Evolutionary conservation across 192 early-diverging fungal genomes (phyloP).

Genomic region (Coemansia javaensis): DNA sequence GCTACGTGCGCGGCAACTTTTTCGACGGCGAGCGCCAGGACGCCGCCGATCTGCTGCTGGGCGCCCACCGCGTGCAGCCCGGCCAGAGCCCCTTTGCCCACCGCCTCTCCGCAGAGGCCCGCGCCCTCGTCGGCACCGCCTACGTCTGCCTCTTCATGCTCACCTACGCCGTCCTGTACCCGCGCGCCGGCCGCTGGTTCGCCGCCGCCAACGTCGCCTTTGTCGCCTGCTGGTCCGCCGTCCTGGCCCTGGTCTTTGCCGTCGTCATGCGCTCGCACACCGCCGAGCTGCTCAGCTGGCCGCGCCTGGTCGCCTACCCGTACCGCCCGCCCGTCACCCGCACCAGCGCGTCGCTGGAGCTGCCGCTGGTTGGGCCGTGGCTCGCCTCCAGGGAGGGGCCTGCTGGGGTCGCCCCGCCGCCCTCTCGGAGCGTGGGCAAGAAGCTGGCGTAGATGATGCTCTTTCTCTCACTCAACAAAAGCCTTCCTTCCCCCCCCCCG

Average conservation of each 20-base stretch:
- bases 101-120: constrained; percentile 55
- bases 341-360: constrained; percentile 26
- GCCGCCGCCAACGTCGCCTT: constrained; percentile 31
- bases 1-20: constrained; percentile 94
- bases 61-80: constrained; percentile 51
- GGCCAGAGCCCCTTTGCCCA: constrained; percentile 49
- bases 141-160: constrained; percentile 51
- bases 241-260: constrained; percentile 32
- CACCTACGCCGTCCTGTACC: constrained; percentile 49
- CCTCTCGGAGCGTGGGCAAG: constrained; percentile 25
- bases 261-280: constrained; percentile 36
- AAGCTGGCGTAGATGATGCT: constrained; percentile 15
- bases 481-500: too few relatives aligned
- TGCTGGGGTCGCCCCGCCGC: constrained; percentile 19
- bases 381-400: constrained; percentile 21
- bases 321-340: constrained; percentile 36
- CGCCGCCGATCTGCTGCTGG: constrained; percentile 84
- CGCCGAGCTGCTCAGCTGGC: constrained; percentile 52
- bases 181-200: constrained; percentile 44
- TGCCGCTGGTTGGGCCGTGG: constrained; percentile 37
- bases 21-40: constrained; percentile 92
- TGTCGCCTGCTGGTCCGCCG: constrained; percentile 25
- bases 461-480: background rate
- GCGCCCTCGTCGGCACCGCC: constrained; percentile 50
- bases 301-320: constrained; percentile 33